Base-by-base conservation (phyloP, 805 yeast species). In the Nakazawaea ambrosiae region DNA sequence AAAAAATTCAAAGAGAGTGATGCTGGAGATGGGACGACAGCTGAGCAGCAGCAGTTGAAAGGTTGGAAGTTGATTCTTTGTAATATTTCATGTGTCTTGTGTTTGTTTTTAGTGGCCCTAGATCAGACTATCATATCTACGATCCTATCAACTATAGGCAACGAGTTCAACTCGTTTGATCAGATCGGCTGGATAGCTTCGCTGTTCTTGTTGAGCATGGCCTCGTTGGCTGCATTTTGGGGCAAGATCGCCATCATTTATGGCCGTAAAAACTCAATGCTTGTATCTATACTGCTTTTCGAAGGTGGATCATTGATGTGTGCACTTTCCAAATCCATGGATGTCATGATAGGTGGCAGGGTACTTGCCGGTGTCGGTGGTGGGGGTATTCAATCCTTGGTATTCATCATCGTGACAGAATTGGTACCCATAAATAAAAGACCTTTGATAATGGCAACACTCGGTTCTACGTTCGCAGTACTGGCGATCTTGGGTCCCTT, bases 351-450 rank as follows among this genome's bases (percentile, higher is more conserved):
- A 42, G 86, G 78, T 3, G 89, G 87, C 1, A 66, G 95, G 48
- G 79, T 75, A 6, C 58, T 82, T 16, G 75, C 77, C 37, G 92
- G 92, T 36, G 50, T 76, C 24, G 90, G 89, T 12, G 87, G 79
- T 8, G 81, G 84, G 26, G 83, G 83, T 19, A 67, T 80, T 33
- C 78, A 73, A 47, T 63, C 78, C 2, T 58, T 78, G 54, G 71
- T 68, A 4, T 65, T 71, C 42, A 72, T 80, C 22, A 71, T 81
- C 20, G 60, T 71, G 9, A 66, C 82, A 2, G 85, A 79, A 47
- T 53, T 69, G 4, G 71, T 73, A 3, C 74, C 80, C 1, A 49
- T 66, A 9, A 42, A 47, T 16, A 60, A 54, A 39, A 55, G 72
- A 36, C 55, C 74, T 0, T 44, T 65, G 25, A 50, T 66, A 5